Base-by-base conservation (phyloP, 2,329 filamentous ascomycete genomes). In the Biscogniauxia marginata region DNA sequence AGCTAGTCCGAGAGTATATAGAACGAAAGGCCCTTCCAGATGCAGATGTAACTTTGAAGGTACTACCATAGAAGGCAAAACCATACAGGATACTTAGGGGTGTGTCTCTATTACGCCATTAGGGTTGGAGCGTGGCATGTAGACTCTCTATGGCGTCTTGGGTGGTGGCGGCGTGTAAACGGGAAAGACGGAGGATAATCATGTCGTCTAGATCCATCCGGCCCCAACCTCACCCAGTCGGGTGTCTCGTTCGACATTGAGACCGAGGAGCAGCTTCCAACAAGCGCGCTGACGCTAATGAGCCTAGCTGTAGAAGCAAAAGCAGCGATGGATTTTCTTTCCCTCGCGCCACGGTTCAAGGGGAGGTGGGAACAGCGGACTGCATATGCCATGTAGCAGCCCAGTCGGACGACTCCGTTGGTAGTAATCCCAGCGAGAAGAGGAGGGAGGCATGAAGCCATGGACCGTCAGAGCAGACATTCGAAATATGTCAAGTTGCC, bases 221-320 rank as follows among this genome's bases (percentile, higher is more conserved):
- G 23, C 44, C 21, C 45, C 30, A 50, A 53, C 13, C 47, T 55
- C 52, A 54, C 59, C 63, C 61, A 65, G 58, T 60, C 61, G 61
- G 52, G 52, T 61, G 50, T 56, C 51, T 47, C 46, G 47, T 55
- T 57, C 57, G 55, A 61, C 54, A 58, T 54, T 55, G 53, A 56
- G 56, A 57, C 19, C 52, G 52, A 58, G 53, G 55, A 51, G 55
- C 25, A 53, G 57, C 58, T 62, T 54, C 56, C 67, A 74, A 68
- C 71, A 74, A 75, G 70, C 72, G 73, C 71, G 72, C 62, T 71
- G 70, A 71, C 67, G 70, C 73, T 71, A 71, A 63, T 57, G 52
- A 53, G 62, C 54, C 25, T 63, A 59, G 58, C 57, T 62, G 7
- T 45, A 24, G 51, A 45, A 57, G 63, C 62, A 71, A 71, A 71